These are phyloP conservation scores for Amanita exitialis DNA, from an alignment of 768 basidiomycete genomes.

Conservation along the genomic window DNA sequence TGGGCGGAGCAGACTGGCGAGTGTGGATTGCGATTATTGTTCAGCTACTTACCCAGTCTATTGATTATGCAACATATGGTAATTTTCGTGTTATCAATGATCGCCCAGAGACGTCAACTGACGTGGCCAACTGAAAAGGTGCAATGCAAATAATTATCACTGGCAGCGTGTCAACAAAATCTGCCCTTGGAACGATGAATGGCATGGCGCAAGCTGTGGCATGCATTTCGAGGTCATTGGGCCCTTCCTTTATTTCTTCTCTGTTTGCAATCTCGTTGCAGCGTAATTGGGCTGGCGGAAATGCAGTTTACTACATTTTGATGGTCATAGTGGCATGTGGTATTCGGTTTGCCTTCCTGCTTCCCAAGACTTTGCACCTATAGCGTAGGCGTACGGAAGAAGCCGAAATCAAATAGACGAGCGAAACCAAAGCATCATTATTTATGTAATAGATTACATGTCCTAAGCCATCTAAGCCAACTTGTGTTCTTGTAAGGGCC, in stretches of 20 bases:
- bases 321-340: background rate
- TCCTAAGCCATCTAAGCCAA: no score
- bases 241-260: background rate
- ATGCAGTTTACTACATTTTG: slow-evolving; percentile 1
- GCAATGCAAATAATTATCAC: background rate
- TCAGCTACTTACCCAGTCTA: background rate
- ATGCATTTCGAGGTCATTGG: background rate
- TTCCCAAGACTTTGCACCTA: background rate
- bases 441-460: no score
- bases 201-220: slow-evolving; percentile 1
- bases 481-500: no score
- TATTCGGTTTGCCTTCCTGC: background rate
- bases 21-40: background rate
- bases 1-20: background rate
- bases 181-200: background rate
- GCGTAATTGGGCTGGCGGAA: background rate
- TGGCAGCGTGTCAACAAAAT: background rate
- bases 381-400: no score
- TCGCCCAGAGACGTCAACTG: background rate
- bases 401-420: no score
- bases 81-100: background rate
- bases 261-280: slow-evolving; percentile 3
- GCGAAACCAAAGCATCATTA: no score
- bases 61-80: background rate
- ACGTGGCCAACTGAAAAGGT: background rate